phyloP scores from a whole-genome alignment of 495 filamentous ascomycete species.

The Neurospora tetraspora region DNA sequence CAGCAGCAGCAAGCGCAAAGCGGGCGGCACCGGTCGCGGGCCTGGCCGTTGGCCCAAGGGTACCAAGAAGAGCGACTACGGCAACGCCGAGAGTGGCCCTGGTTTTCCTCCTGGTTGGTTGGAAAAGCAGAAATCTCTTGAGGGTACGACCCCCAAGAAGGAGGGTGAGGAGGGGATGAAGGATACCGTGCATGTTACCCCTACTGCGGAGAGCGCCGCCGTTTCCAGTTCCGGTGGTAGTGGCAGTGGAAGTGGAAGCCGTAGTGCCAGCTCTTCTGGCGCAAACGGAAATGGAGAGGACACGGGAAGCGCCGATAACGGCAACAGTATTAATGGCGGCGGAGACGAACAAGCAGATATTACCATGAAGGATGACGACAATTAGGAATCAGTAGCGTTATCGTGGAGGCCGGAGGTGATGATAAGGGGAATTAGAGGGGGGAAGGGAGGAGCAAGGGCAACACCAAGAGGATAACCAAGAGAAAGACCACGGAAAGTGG shows the following conservation, averaged over 20 bases:
- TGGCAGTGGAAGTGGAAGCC: background rate
- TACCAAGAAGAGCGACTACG: slow-evolving; percentile 47
- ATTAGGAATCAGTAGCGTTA: background rate
- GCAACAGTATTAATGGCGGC: background rate
- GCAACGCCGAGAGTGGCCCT: slow-evolving; percentile 45
- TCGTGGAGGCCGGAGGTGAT: background rate
- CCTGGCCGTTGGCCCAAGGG: slow-evolving; percentile 45
- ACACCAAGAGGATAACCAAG: background rate
- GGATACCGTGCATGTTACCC: slow-evolving; percentile 2
- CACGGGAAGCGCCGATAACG: background rate
- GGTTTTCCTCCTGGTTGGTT: slow-evolving; percentile 42
- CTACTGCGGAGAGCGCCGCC: background rate
- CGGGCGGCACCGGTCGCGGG: slow-evolving; percentile 43
- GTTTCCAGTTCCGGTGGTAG: background rate
- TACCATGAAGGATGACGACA: background rate
- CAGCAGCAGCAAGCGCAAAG: slow-evolving; percentile 29
- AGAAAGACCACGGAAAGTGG: background rate
- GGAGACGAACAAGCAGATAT: background rate
- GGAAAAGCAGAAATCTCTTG: slow-evolving; percentile 20
- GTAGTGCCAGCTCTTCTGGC: background rate
- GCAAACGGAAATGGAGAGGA: background rate
- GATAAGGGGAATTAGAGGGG: background rate
- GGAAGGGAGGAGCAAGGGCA: background rate
- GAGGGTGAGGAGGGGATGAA: slow-evolving; percentile 1
- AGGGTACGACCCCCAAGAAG: slow-evolving; percentile 10